Evolutionary conservation across 352 stramenopile species (phyloP), one percentile per base, ranked within the genome.

Genomic region (Globisporangium parvum): DNA sequence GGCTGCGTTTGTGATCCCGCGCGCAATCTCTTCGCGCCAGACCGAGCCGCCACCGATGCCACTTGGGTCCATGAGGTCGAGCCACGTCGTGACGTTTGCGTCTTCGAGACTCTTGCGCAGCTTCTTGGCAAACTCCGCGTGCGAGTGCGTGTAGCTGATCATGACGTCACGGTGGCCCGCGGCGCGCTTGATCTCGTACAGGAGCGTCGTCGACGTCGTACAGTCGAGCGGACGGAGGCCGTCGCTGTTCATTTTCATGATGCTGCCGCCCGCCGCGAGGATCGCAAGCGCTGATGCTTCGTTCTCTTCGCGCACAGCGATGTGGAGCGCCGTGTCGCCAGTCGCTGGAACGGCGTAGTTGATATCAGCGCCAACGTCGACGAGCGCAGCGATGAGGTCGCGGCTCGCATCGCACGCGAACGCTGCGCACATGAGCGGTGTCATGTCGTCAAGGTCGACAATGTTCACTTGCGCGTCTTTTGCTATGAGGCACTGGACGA

Each of bases 101-200:
- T 74, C 63, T 60, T 93, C 83, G 20, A 93, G 69, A 31, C 69
- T 80, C 55, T 84, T 66, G 15, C 80, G 80, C 58, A 91, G 67
- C 41, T 88, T 85, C 4, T 72, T 67, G 3, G 80, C 83, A 65
- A 93, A 91, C 51, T 87, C 73, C 28, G 65, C 59, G 54, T 91
- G 81, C 18, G 84, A 90, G 61, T 91, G 84, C 20, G 84, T 92
- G 68, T 94, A 94, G 57, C 76, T 90, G 62, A 94, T 94, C 81
- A 94, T 92, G 15, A 94, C 84, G 47, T 94, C 84, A 26, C 84
- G 84, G 35, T 85, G 80, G 4, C 84, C 84, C 0, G 81, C 81
- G 23, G 74, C 79, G 26, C 76, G 75, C 57, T 92, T 92, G 58
- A 92, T 87, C 47, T 88, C 79, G 46, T 90, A 93, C 57, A 89